Conservation (phyloP, 768 basidiomycete genomes). For the Lenzites betulinus region DNA sequence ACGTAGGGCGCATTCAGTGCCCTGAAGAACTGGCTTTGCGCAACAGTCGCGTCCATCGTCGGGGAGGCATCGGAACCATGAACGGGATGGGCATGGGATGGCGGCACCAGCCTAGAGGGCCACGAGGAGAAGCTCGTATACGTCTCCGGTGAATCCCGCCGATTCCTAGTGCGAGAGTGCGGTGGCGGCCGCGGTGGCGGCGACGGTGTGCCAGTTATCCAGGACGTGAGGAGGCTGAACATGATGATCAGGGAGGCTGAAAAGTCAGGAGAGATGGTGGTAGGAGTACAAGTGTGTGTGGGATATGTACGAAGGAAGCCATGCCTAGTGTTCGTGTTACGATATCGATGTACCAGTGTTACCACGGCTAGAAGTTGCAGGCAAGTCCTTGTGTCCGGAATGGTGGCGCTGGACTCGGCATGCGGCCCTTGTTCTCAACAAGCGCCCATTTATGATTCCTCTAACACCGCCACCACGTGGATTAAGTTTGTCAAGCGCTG, state of each 20-base stretch:
- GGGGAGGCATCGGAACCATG: too few species aligned
- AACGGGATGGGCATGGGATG: too few species aligned
- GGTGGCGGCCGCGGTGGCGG: neutral
- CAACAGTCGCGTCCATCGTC: neutral
- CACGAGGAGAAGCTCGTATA: neutral
- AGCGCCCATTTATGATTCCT: neutral
- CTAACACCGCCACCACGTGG: constrained; percentile 1
- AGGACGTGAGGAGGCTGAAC: neutral
- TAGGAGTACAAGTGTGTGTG: neutral
- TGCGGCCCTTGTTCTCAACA: constrained; percentile 10
- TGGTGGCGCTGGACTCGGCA: neutral
- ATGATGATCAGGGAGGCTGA: neutral
- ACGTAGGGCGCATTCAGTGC: neutral
- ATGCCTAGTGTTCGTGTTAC: neutral
- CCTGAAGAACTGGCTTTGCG: neutral
- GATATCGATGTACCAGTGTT: neutral
- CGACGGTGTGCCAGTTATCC: neutral
- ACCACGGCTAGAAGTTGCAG: neutral
- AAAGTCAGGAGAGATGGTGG: neutral
- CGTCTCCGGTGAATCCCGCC: neutral
- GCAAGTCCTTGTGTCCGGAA: constrained; percentile 15
- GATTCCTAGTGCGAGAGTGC: neutral
- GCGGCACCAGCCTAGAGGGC: neutral
- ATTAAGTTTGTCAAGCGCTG: too few species aligned
- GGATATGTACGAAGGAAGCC: neutral